These are phyloP conservation scores for Gilbertella persicaria DNA, from an alignment of 371 early-diverging fungal genomes.

Conservation along the genomic window DNA sequence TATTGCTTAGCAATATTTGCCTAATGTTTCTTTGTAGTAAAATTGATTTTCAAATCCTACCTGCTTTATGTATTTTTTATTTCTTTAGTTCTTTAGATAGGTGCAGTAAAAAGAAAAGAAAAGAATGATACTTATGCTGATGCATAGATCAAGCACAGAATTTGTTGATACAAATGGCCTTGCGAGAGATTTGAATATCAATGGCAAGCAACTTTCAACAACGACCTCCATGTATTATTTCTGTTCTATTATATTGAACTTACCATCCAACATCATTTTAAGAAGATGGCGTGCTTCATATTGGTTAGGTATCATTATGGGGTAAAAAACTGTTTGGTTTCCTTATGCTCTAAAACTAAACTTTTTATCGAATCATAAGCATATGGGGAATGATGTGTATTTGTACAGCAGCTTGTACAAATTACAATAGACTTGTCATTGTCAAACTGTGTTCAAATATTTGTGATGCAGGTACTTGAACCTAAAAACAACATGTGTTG, in stretches of 20 bases:
- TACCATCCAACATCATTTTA: conserved; percentile 38
- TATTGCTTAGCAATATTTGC: too few relatives aligned
- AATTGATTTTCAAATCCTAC: conserved; percentile 11
- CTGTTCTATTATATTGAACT: conserved; percentile 26
- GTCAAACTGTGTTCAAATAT: conserved; percentile 58
- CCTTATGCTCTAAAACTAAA: too few relatives aligned
- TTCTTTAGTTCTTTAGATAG: conserved; percentile 14
- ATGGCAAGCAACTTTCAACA: conserved; percentile 30
- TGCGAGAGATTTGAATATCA: conserved; percentile 27
- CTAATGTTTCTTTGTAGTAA: too few relatives aligned
- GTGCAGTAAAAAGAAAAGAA: conserved; percentile 20
- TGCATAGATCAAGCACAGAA: conserved; percentile 31
- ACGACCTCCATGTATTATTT: conserved; percentile 31
- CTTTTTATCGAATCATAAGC: conserved; percentile 6
- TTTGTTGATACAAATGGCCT: conserved; percentile 31
- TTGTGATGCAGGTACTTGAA: conserved; percentile 32
- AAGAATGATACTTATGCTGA: conserved; percentile 20
- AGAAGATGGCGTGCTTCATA: conserved; percentile 35
- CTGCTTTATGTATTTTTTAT: conserved; percentile 14
- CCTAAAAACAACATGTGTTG: not conserved
- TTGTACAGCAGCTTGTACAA: conserved; percentile 26
- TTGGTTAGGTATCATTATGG: conserved; percentile 32
- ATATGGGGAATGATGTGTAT: conserved; percentile 34
- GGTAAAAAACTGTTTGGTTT: conserved; percentile 18
- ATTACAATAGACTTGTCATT: conserved; percentile 44